Evolutionary conservation across 805 yeast genomes (phyloP).

Genomic region (Starmera pachycereana): DNA sequence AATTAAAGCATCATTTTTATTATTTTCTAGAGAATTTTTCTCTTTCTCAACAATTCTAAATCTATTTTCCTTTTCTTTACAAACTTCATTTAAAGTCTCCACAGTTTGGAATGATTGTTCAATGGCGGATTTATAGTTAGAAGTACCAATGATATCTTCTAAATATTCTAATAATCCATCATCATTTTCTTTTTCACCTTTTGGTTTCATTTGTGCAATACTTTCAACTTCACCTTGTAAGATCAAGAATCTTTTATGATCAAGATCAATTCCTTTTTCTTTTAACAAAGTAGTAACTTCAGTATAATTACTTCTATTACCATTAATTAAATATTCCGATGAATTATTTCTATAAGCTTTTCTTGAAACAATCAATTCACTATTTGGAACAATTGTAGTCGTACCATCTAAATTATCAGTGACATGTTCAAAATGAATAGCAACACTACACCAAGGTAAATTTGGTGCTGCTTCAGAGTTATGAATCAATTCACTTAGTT

Average conservation of each 20-base stretch:
- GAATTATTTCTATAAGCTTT: slow-evolving; percentile 68
- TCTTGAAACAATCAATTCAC: slow-evolving; percentile 60
- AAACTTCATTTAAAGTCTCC: slow-evolving; percentile 69
- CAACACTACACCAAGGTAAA: slow-evolving; percentile 75
- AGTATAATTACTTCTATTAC: slow-evolving; percentile 57
- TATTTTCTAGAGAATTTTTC: slow-evolving; percentile 47
- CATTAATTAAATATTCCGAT: slow-evolving; percentile 72
- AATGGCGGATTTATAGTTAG: slow-evolving; percentile 68
- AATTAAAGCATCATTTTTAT: slow-evolving; percentile 58
- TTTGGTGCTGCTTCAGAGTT: slow-evolving; percentile 67
- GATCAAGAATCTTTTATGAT: slow-evolving; percentile 89
- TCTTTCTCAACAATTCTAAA: slow-evolving; percentile 75
- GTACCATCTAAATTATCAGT: slow-evolving; percentile 43
- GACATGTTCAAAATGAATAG: slow-evolving; percentile 76
- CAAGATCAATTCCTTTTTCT: slow-evolving; percentile 83
- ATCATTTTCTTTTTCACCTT: slow-evolving; percentile 84
- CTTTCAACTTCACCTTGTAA: slow-evolving; percentile 98
- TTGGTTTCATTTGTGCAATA: slow-evolving; percentile 97
- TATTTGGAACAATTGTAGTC: slow-evolving; percentile 37
- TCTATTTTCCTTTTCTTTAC: slow-evolving; percentile 72
- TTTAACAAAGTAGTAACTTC: slow-evolving; percentile 69
- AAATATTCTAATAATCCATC: slow-evolving; percentile 91
- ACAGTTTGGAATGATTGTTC: slow-evolving; percentile 51
- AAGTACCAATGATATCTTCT: slow-evolving; percentile 95
- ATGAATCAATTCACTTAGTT: slow-evolving; percentile 86